These are phyloP conservation scores for Lepidium didymum DNA, from an alignment of 345 rosid species.

Conservation along the genomic window DNA sequence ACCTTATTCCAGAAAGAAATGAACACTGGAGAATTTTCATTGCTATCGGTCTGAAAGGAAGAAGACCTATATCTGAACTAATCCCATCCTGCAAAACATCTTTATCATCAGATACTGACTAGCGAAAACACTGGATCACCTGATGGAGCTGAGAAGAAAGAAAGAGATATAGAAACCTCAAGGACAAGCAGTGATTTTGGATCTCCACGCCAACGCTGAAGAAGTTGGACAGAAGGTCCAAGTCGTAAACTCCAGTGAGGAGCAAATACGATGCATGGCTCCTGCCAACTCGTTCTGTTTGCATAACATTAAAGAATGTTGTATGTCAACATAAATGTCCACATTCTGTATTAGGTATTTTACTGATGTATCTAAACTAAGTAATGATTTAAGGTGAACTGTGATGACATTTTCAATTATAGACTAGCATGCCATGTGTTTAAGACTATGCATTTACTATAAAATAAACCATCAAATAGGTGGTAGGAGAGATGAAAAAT, in stretches of 20 bases:
- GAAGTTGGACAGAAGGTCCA: constrained; percentile 75
- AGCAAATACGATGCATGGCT: constrained; percentile 68
- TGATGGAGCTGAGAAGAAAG: background rate
- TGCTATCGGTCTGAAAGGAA: constrained; percentile 61
- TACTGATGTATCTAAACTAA: constrained; percentile 1
- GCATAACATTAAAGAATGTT: constrained; percentile 14
- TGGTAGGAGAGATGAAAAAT: background rate
- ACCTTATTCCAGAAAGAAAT: constrained; percentile 73
- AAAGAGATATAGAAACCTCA: constrained; percentile 43
- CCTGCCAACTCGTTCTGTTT: constrained; percentile 70
- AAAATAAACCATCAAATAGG: background rate
- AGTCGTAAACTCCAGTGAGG: constrained; percentile 80
- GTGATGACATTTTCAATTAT: background rate
- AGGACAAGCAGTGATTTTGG: constrained; percentile 63
- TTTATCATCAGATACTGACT: constrained; percentile 4
- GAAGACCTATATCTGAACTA: constrained; percentile 54
- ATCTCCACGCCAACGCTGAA: constrained; percentile 67
- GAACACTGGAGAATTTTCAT: constrained; percentile 89
- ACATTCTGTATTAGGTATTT: background rate
- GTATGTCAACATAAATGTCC: background rate
- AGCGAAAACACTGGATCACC: background rate
- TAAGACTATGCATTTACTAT: background rate
- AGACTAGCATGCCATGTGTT: background rate
- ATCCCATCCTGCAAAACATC: constrained; percentile 46
- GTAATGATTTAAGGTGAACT: background rate